These are phyloP conservation scores for Cutaneotrichosporon arboriforme DNA, from an alignment of 1,284 basidiomycete genomes.

Conservation along the genomic window DNA sequence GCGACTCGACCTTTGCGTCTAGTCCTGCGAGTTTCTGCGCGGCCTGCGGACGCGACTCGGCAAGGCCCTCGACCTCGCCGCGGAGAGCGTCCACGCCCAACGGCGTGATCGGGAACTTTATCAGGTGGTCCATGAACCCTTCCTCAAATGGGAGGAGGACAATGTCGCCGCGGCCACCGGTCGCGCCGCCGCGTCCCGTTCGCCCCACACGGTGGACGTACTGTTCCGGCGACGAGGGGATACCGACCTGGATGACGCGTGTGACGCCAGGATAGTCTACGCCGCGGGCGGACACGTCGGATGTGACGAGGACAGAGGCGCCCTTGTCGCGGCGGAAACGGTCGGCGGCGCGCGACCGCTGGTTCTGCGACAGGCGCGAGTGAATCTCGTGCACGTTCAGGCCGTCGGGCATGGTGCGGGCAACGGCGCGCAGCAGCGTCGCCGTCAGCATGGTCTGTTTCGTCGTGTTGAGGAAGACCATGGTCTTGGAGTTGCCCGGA, in stretches of 20 bases:
- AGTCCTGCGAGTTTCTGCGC: conserved; percentile 31
- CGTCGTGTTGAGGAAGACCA: conserved; percentile 87
- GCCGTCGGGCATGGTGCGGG: conserved; percentile 51
- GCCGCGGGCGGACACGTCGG: conserved; percentile 85
- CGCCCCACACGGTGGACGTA: conserved; percentile 91
- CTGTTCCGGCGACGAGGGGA: conserved; percentile 64
- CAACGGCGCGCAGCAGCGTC: conserved; percentile 58
- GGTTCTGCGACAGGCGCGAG: conserved; percentile 65
- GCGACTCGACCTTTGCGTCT: conserved; percentile 43
- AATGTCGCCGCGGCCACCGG: conserved; percentile 75
- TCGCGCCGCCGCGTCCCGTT: conserved; percentile 70
- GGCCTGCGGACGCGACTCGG: conserved; percentile 31
- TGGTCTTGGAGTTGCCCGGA: conserved; percentile 66
- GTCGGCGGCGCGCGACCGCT: conserved; percentile 62
- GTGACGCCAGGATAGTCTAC: conserved; percentile 88
- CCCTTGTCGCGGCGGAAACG: conserved; percentile 61
- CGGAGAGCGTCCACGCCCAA: conserved; percentile 53
- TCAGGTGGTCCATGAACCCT: conserved; percentile 64
- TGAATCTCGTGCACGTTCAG: conserved; percentile 78
- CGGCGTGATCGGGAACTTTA: not conserved
- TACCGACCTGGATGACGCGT: conserved; percentile 86
- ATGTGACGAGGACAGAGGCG: conserved; percentile 70
- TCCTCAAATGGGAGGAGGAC: conserved; percentile 79
- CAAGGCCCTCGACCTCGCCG: conserved; percentile 54
- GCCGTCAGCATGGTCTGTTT: conserved; percentile 75